phyloP scores from a whole-genome alignment of 345 rosid species.

The Aquilaria malaccensis region DNA sequence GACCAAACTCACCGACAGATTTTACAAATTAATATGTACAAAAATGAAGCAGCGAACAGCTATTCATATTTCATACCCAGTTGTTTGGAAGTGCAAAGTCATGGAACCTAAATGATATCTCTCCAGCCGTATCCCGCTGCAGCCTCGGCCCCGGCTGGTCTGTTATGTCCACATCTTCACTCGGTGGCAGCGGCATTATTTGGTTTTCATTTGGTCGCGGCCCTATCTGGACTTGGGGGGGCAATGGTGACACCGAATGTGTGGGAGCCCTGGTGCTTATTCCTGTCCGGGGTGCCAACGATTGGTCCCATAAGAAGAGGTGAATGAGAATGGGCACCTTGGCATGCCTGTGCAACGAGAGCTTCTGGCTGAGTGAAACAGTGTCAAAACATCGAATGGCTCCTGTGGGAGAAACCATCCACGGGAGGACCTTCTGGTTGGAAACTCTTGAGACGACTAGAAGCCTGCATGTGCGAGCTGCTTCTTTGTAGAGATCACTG shows the following conservation, averaged over 20 bases:
- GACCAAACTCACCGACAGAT: no score
- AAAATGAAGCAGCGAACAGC: not conserved
- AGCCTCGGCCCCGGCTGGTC: slow-evolving; percentile 25
- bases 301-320: slow-evolving; percentile 58
- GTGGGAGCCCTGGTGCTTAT: slow-evolving; percentile 23
- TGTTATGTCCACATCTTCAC: slow-evolving; percentile 17
- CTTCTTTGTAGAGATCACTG: slow-evolving; percentile 54
- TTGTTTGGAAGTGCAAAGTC: slow-evolving; percentile 61
- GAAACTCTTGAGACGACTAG: slow-evolving; percentile 72
- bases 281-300: slow-evolving; percentile 16
- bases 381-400: slow-evolving; percentile 82
- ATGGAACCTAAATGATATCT: slow-evolving; percentile 74
- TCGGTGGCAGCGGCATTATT: slow-evolving; percentile 42
- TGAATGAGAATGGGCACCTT: slow-evolving; percentile 63
- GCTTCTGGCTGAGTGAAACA: slow-evolving; percentile 84
- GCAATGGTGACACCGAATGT: slow-evolving; percentile 24
- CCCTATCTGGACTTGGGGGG: slow-evolving; percentile 12
- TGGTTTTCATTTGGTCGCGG: slow-evolving; percentile 50
- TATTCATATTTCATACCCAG: slow-evolving; percentile 33
- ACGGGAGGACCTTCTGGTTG: slow-evolving; percentile 80
- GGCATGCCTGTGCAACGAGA: slow-evolving; percentile 85
- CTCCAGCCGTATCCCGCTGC: slow-evolving; percentile 68
- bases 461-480: slow-evolving; percentile 40
- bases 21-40: not conserved
- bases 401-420: slow-evolving; percentile 88